Percentiles rank a stretch among this genome's conserved stretches.
Conservation (phyloP, 441 rosid species). For the Gossypium davidsonii region DNA sequence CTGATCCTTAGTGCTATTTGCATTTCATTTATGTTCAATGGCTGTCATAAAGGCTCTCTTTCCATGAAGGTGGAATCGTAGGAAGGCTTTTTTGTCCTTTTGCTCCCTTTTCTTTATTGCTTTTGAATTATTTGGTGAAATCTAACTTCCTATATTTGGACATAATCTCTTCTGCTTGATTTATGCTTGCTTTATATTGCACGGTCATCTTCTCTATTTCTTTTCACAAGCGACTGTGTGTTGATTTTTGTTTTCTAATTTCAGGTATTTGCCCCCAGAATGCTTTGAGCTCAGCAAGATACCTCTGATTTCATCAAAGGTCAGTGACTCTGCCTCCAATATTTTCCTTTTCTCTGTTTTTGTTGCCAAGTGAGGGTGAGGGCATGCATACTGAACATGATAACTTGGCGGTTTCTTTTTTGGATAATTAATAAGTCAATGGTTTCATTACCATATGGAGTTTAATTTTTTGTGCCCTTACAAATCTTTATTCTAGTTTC, state of each 20-base stretch:
- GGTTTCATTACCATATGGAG: neutral
- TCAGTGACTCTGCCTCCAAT: slow-evolving; percentile 22
- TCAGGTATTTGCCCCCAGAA: slow-evolving; percentile 96
- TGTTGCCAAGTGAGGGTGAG: neutral
- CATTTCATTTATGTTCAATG: neutral
- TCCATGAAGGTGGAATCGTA: neutral
- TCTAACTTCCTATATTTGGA: neutral
- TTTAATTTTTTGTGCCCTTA: neutral
- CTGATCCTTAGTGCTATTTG: neutral
- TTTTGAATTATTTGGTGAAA: neutral
- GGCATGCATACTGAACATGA: neutral
- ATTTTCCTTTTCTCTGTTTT: neutral
- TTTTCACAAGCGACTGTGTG: neutral
- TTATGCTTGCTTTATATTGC: neutral
- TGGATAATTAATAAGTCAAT: no score
- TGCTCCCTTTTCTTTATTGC: neutral
- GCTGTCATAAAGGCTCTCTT: neutral
- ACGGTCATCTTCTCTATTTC: neutral
- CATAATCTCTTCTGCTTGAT: neutral
- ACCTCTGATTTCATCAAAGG: slow-evolving; percentile 97
- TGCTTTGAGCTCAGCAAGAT: slow-evolving; percentile 90
- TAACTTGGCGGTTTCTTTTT: neutral
- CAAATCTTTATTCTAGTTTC: neutral
- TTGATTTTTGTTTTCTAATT: slow-evolving; percentile 17
- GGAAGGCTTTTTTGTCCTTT: neutral